These are phyloP conservation scores for Psilocybe cyanescens DNA, from an alignment of 768 basidiomycete species.

Conservation along the genomic window DNA sequence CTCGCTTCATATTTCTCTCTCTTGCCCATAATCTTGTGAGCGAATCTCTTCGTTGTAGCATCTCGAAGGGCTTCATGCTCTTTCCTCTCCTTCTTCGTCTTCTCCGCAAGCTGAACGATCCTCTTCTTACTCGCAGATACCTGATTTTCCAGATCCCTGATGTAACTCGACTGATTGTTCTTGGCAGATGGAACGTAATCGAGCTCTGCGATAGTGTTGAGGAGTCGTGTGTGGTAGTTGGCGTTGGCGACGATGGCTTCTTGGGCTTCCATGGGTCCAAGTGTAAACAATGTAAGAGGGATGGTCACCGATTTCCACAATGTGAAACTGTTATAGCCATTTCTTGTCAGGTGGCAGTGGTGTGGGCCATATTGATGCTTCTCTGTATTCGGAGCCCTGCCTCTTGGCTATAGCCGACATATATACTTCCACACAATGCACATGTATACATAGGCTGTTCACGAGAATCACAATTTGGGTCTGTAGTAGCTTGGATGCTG, in stretches of 20 bases:
- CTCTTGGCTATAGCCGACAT: neutral
- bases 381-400: neutral
- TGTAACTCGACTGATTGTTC: conserved; percentile 36
- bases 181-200: conserved; percentile 44
- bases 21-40: conserved; percentile 43
- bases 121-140: conserved; percentile 25
- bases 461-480: too few relatives aligned
- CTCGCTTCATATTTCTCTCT: conserved; percentile 45
- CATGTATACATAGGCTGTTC: too few relatives aligned
- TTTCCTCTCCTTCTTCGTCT: conserved; percentile 48
- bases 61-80: conserved; percentile 45
- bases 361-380: neutral
- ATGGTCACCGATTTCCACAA: conserved; percentile 8
- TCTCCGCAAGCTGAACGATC: conserved; percentile 32
- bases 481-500: too few relatives aligned
- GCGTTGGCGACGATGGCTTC: conserved; percentile 41
- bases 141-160: conserved; percentile 37
- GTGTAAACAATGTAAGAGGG: neutral
- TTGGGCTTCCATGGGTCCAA: conserved; percentile 27
- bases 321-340: conserved; percentile 14
- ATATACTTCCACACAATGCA: too few relatives aligned
- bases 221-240: conserved; percentile 39
- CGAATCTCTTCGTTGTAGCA: conserved; percentile 40
- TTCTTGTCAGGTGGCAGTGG: conserved; percentile 6
- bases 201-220: conserved; percentile 35